Evolutionary conservation across 2,329 filamentous ascomycete species (phyloP).

Genomic region (Monosporascus cannonballus): DNA sequence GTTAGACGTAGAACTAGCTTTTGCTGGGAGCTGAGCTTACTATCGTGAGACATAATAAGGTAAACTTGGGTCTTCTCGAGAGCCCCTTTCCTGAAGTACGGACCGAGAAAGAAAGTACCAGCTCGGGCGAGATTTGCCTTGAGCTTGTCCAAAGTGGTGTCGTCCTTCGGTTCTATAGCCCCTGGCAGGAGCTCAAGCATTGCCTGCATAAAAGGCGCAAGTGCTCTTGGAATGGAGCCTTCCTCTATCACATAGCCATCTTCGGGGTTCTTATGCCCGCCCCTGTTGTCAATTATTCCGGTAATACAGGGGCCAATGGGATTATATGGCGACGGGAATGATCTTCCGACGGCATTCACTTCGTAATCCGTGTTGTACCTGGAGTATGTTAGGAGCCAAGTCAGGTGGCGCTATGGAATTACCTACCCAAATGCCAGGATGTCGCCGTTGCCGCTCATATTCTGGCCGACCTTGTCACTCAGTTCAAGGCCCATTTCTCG

Average conservation of each 20-base stretch:
- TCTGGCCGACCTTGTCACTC: conserved; percentile 50
- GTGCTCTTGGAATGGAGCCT: conserved; percentile 51
- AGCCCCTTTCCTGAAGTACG: conserved; percentile 49
- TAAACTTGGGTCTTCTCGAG: conserved; percentile 57
- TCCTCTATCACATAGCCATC: conserved; percentile 62
- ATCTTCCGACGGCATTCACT: conserved; percentile 50
- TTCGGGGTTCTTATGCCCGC: conserved; percentile 44
- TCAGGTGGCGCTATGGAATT: neutral
- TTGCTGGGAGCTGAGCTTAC: conserved; percentile 23
- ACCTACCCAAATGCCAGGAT: conserved; percentile 55
- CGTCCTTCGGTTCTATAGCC: conserved; percentile 31
- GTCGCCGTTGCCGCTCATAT: conserved; percentile 62
- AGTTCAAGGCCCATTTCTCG: conserved; percentile 51
- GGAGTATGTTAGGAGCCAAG: conserved; percentile 10
- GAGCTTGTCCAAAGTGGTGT: conserved; percentile 34
- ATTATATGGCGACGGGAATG: conserved; percentile 41
- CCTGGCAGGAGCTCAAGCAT: conserved; percentile 51
- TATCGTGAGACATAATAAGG: conserved; percentile 62
- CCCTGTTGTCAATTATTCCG: conserved; percentile 54
- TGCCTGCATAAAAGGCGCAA: conserved; percentile 49
- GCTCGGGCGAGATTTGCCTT: conserved; percentile 41
- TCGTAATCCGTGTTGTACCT: conserved; percentile 54
- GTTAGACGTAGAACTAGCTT: neutral
- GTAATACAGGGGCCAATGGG: conserved; percentile 58
- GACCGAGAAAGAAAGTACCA: conserved; percentile 51